Percentiles rank a stretch among this genome's conserved stretches.
Conservation (phyloP, 73 alveolate species). For the Paramecium primaurelia region DNA sequence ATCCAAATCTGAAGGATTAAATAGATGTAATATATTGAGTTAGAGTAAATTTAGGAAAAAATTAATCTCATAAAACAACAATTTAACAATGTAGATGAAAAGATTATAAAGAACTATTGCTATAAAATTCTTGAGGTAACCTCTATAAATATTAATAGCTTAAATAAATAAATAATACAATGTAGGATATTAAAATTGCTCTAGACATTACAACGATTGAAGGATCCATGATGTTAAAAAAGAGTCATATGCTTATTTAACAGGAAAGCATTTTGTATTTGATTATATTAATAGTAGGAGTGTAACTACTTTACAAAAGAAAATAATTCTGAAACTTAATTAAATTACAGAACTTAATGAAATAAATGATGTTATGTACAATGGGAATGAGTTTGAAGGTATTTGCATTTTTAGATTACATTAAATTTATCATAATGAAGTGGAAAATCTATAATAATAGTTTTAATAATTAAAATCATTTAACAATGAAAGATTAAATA, state of each 20-base stretch:
- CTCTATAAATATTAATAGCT: not conserved
- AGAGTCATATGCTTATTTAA: not conserved
- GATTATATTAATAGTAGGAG: not conserved
- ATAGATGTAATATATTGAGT: not conserved
- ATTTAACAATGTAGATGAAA: not conserved
- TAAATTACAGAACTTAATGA: not conserved
- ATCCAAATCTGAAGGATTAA: not conserved
- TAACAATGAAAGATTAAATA: not conserved
- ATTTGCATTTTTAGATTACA: not conserved
- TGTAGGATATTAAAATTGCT: not conserved
- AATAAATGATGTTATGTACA: not conserved
- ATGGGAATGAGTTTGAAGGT: not conserved
- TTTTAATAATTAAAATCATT: not conserved
- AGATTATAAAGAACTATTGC: not conserved
- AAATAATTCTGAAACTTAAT: not conserved
- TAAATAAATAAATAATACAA: not conserved
- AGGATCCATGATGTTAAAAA: not conserved
- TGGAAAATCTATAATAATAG: not conserved
- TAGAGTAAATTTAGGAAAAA: not conserved
- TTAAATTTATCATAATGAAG: not conserved
- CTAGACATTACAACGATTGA: not conserved
- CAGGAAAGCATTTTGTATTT: not conserved
- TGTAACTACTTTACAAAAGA: not conserved
- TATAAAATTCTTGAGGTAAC: not conserved
- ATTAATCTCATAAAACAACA: not conserved